Base-by-base conservation (phyloP, 306 rosid genomes). In the Vachellia pachyceras region DNA sequence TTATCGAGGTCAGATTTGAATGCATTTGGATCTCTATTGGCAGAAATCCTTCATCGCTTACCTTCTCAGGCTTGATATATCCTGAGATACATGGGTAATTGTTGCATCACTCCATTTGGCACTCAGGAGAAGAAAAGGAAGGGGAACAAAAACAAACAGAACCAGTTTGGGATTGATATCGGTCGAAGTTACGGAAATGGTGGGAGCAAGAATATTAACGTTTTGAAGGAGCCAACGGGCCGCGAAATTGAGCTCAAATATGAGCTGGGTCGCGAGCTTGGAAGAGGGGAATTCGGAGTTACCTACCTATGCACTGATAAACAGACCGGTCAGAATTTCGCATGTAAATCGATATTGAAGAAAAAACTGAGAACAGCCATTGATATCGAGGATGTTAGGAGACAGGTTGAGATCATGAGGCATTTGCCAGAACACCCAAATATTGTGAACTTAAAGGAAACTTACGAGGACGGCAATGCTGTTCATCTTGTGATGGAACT, bases 401-500 rank as follows among this genome's bases (percentile, higher is more conserved):
- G 99, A 33, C 98, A 95, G 86, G 99, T 93, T 37, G 97, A 95
- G 87, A 95, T 95, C 80, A 95, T 95, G 99, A 86, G 74, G 70
- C 92, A 90, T 70, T 69, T 93, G 82, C 97, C 99, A 0, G 9
- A 66, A 18, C 99, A 93, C 25, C 87, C 79, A 1, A 95, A 95
- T 58, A 90, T 95, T 33, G 99, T 95, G 15, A 83, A 67, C 47
- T 84, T 95, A 77, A 93, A 90, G 79, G 98, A 93, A 44, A 92
- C 99, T 0, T 96, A 86, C 6, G 99, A 96, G 74, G 99, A 96
- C 44, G 97, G 92, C 47, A 73, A 73, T 73, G 97, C 91, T 5
- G 99, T 96, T 35, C 99, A 96, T 44, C 87, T 96, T n/a, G 99
- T 96, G 15, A 96, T 96, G 99, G 99, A 96, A 91, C 87, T 96